Conservation (phyloP, 352 stramenopile genomes). For the Globisporangium cystogenes region DNA sequence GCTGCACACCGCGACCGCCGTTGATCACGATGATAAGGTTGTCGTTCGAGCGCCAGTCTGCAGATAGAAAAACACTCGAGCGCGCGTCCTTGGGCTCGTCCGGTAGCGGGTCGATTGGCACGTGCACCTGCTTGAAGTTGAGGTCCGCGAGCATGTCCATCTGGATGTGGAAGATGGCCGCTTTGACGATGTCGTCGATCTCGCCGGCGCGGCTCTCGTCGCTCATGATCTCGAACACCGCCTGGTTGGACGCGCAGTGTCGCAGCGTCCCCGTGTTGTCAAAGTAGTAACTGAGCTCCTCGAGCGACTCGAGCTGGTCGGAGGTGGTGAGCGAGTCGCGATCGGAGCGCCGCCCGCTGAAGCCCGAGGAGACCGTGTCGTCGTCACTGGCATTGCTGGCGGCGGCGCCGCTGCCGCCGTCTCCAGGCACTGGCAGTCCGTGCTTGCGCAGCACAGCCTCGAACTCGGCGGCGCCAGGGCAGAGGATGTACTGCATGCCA, state of each 20-base stretch:
- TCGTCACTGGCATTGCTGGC: slow-evolving; percentile 9
- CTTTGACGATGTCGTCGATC: slow-evolving; percentile 76
- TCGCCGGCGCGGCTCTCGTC: slow-evolving; percentile 58
- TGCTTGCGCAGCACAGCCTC: slow-evolving; percentile 39
- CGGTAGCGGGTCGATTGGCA: slow-evolving; percentile 48
- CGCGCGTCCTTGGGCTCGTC: slow-evolving; percentile 65
- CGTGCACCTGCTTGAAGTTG: slow-evolving; percentile 64
- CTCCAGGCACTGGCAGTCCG: slow-evolving; percentile 20
- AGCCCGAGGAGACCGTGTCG: slow-evolving; percentile 12
- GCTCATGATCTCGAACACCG: slow-evolving; percentile 73
- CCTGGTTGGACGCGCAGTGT: slow-evolving; percentile 66
- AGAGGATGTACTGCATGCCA: slow-evolving; percentile 75
- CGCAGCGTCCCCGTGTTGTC: slow-evolving; percentile 59
- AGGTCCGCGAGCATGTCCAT: slow-evolving; percentile 81
- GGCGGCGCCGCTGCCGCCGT: slow-evolving; percentile 10
- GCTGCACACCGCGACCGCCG: slow-evolving; percentile 52
- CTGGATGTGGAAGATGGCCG: slow-evolving; percentile 81
- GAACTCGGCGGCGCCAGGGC: slow-evolving; percentile 27
- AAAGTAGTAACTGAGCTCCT: slow-evolving; percentile 80
- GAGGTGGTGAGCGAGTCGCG: slow-evolving; percentile 43
- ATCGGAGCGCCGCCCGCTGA: slow-evolving; percentile 13
- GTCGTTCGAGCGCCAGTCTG: slow-evolving; percentile 52
- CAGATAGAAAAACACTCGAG: slow-evolving; percentile 65
- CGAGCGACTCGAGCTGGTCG: slow-evolving; percentile 65
- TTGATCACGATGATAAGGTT: slow-evolving; percentile 73